Base-by-base conservation (phyloP, 2,329 filamentous ascomycete genomes). In the Calonectria pteridis region DNA sequence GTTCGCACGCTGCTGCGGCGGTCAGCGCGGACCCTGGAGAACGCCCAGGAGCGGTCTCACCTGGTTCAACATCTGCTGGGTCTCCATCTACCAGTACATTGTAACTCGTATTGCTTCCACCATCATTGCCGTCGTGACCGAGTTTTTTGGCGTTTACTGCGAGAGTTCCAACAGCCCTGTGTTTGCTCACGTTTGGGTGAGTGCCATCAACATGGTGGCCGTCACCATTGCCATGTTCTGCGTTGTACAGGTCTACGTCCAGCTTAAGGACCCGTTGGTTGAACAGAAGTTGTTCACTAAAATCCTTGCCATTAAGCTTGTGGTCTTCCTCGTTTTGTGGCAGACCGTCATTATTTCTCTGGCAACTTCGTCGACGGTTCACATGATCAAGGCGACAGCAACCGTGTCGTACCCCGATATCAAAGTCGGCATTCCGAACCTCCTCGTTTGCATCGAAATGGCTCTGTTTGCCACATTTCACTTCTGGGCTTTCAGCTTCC, bases 301-400 rank as follows among this genome's bases (percentile, higher is more conserved):
- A 84, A 92, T 98, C 31, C 82, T 95, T 26, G 94, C 94, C 80
- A 97, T 98, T 85, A 98, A 98, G 84, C 89, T 97, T 33, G 95
- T 97, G 81, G 95, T 98, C 80, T 98, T 98, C 87, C 89, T 98
- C 77, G 95, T 93, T 43, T 97, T 97, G 84, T 98, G 95, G 95
- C 95, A 98, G 85, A 88, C 83, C 3, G 85, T 87, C 6, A 84
- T 87, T 75, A 89, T 90, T 74, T 89, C 87, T 6, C 77, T 90
- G 43, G 88, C 84, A 74, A 89, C 88, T 40, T 40, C 55, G 0
- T 91, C 91, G 0, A 88, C 89, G 6, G 89, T 94, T 6, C 88
- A 92, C 20, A 87, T 97, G 64, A 90, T 90, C 40, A 84, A 92
- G 74, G 83, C 93, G 0, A 93, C 89, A 53, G 83, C 88, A 1